Evolutionary conservation across 1,139 yeast genomes (phyloP), one percentile per base, ranked within the genome.

Genomic region (Suhomyces maxii): DNA sequence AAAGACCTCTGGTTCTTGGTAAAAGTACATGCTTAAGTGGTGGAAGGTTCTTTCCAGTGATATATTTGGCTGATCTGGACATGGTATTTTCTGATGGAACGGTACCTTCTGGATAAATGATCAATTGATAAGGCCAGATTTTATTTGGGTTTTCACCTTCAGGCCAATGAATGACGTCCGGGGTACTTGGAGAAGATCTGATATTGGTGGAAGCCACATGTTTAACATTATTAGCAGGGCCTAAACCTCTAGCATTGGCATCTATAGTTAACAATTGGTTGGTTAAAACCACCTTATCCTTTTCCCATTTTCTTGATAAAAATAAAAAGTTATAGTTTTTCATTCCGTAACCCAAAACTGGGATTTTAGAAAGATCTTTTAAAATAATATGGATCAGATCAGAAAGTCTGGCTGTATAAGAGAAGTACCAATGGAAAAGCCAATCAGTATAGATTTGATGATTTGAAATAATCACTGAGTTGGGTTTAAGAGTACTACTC

Each of bases 361-460:
- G 99, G 23, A 91, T 68, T 31, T 75, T 77, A 42, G 80, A 77
- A 53, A 93, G 68, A 26, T 95, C 91, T 55, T 86, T 87, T 65
- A 93, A 86, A 59, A 93, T 76, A 54, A 91, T 82, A 55, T 87
- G 88, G 47, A 82, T 81, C 13, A 85, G 71, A 50, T 82, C 79
- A 8, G 83, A 80, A 44, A 85, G 66, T 30, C 76, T 67, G 7
- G 89, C 80, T 3, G 91, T 77, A 61, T 89, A 87, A 0, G 89
- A 73, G 30, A 89, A 57, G 82, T 89, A 93, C 99, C 99, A 93
- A 46, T 90, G 61, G 59, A 82, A 90, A 14, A 89, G 77, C 99
- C 99, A 93, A 65, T 93, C 99, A 4, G 95, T 84, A 62, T 93
- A 91, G 23, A 91, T 84, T 67, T 91, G 98, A 65, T 93, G 99